phyloP scores from a whole-genome alignment of 106 monocot genomes.

The Acorus calamus region DNA sequence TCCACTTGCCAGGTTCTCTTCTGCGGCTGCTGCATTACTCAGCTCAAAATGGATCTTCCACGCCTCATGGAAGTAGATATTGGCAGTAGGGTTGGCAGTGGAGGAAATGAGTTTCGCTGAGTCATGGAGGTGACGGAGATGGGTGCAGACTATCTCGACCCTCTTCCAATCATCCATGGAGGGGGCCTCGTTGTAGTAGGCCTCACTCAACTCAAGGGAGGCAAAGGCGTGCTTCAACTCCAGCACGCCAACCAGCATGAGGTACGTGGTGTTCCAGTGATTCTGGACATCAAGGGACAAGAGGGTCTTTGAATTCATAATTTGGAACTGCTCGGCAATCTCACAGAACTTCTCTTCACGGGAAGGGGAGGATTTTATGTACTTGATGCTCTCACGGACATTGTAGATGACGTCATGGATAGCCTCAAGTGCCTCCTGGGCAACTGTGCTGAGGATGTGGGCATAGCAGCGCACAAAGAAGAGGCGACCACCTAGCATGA shows the following conservation, averaged over 20 bases:
- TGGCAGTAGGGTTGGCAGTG: constrained; percentile 56
- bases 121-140: constrained; percentile 63
- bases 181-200: constrained; percentile 81
- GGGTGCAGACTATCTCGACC: constrained; percentile 69
- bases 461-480: constrained; percentile 83
- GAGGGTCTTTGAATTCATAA: constrained; percentile 38
- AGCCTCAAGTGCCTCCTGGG: constrained; percentile 81
- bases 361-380: constrained; percentile 61
- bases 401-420: constrained; percentile 85
- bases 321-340: constrained; percentile 60
- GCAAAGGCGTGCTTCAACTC: constrained; percentile 74
- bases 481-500: constrained; percentile 72
- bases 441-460: constrained; percentile 60
- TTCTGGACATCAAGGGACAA: constrained; percentile 48
- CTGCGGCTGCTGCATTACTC: constrained; percentile 26
- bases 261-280: constrained; percentile 87
- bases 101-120: constrained; percentile 52
- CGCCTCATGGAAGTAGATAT: constrained; percentile 85
- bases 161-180: constrained; percentile 83
- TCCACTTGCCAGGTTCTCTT: constrained; percentile 31
- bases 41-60: constrained; percentile 84
- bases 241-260: constrained; percentile 72
- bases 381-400: constrained; percentile 90
- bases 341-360: constrained; percentile 75
- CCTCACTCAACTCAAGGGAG: constrained; percentile 66